Evolutionary conservation across 805 yeast species (phyloP), one percentile per base, ranked within the genome.

Genomic region (Kodamaea sagamina): DNA sequence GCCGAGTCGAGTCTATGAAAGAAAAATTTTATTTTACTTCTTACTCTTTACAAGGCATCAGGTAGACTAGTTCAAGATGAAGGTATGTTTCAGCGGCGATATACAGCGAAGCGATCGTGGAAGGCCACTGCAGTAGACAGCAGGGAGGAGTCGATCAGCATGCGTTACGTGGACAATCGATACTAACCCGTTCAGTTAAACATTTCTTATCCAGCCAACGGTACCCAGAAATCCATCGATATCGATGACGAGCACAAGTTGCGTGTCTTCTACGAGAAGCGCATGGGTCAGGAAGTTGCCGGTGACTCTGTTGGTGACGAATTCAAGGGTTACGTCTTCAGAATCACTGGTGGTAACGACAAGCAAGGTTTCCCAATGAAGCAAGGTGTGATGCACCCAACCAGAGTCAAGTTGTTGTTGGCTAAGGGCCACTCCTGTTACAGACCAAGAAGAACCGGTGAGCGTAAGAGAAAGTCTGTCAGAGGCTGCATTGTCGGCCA

Each of bases 281-380:
- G 98, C 77, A 88, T 93, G 84, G 99, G 99, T 69, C 97, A 89
- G 79, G 99, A 93, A 79, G 96, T 93, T 71, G 96, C 89, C 71
- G 99, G 98, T 77, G 99, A 93, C 76, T 75, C 89, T 57, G 86
- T 93, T 65, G 95, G 96, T 70, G 98, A 93, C 68, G 99, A 95
- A 80, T 89, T 92, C 92, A 92, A 89, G 78, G 99, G 99, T 70
- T 93, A 93, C 89, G 75, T 89, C 71, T 90, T 93, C 87, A 95
- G 86, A 82, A 90, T 93, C 75, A 78, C 97, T 65, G 99, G 99
- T 73, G 99, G 99, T 85, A 93, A 93, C 86, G 99, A 93, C 82
- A 93, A 93, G 81, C 99, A 93, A 82, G 99, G 99, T 81, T 93
- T 93, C 97, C 98, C 99, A 79, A 93, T 95, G 99, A 93, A 90